Conservation (phyloP, 768 basidiomycete species). For the Arthromyces matolae region DNA sequence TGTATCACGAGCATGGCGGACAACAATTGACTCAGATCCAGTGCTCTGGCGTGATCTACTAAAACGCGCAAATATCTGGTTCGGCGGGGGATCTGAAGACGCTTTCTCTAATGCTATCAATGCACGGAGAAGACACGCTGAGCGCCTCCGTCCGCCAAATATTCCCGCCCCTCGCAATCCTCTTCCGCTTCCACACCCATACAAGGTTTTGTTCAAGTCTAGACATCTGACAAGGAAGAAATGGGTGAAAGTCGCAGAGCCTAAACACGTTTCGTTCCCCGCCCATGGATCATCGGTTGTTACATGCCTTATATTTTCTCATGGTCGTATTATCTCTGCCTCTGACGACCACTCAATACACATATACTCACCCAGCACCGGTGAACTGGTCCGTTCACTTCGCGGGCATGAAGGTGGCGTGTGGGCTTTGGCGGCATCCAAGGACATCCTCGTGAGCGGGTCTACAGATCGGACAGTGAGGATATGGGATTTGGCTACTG, state of each 20-base stretch:
- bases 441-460: conserved; percentile 85
- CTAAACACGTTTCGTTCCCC: conserved; percentile 76
- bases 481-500: conserved; percentile 70
- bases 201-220: conserved; percentile 91
- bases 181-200: conserved; percentile 78
- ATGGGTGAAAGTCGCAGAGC: conserved; percentile 73
- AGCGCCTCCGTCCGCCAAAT: conserved; percentile 23
- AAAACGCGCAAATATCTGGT: conserved; percentile 83
- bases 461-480: conserved; percentile 87
- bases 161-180: conserved; percentile 28
- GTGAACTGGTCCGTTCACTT: conserved; percentile 67
- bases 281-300: conserved; percentile 90
- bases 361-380: conserved; percentile 86
- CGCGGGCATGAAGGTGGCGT: conserved; percentile 95
- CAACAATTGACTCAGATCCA: conserved; percentile 87
- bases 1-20: conserved; percentile 88
- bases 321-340: conserved; percentile 92
- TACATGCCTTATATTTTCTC: conserved; percentile 93
- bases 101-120: conserved; percentile 72
- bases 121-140: conserved; percentile 50
- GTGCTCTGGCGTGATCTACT: conserved; percentile 87
- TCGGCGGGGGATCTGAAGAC: conserved; percentile 80
- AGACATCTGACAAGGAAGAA: conserved; percentile 75
- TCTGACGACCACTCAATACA: conserved; percentile 97
- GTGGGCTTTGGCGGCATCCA: conserved; percentile 91